Evolutionary conservation across 2,329 filamentous ascomycete genomes (phyloP).

Genomic region (Botryotinia narcissicola): DNA sequence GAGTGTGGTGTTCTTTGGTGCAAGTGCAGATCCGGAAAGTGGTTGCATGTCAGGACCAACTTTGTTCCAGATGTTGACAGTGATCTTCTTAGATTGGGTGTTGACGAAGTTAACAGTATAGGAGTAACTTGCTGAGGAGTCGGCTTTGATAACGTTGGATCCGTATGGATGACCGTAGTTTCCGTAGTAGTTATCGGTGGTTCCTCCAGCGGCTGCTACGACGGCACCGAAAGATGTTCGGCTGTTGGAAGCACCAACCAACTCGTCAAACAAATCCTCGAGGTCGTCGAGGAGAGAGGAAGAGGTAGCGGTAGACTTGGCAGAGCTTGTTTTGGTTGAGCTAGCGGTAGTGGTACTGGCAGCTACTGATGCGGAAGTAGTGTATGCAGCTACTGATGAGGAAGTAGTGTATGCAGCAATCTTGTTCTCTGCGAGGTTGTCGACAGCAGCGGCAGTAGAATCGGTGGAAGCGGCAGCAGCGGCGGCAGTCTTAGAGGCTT

Average conservation of each 20-base stretch:
- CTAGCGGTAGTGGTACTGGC: constrained; percentile 11
- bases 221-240: constrained; percentile 27
- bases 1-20: constrained; percentile 32
- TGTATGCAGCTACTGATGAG: background rate
- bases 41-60: constrained; percentile 21
- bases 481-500: constrained; percentile 20
- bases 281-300: constrained; percentile 10
- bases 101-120: constrained; percentile 36
- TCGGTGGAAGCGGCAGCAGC: constrained; percentile 11
- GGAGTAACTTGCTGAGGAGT: constrained; percentile 23
- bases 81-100: constrained; percentile 27
- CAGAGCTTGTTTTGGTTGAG: constrained; percentile 4
- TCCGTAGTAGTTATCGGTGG: constrained; percentile 26
- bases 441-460: background rate
- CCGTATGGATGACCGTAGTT: constrained; percentile 35
- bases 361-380: constrained; percentile 13
- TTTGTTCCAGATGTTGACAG: constrained; percentile 37
- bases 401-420: constrained; percentile 6
- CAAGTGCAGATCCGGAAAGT: constrained; percentile 31
- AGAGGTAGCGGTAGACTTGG: background rate
- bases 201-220: constrained; percentile 9
- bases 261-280: constrained; percentile 20
- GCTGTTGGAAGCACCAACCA: constrained; percentile 33
- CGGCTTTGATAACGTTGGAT: constrained; percentile 36
- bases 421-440: background rate